phyloP scores from a whole-genome alignment of 345 rosid genomes.

The Eucalyptus globulus region DNA sequence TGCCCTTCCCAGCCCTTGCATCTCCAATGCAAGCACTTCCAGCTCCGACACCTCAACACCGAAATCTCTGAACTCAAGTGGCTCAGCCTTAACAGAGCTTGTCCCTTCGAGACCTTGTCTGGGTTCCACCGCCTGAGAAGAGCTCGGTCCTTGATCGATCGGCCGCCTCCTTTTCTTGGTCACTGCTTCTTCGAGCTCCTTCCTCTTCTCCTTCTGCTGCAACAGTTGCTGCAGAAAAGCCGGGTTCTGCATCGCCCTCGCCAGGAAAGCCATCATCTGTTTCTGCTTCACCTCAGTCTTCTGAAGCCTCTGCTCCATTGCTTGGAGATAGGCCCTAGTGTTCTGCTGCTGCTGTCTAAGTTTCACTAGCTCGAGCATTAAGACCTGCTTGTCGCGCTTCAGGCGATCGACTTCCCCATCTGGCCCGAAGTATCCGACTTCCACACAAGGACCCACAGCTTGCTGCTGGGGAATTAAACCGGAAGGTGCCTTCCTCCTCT shows the following conservation, averaged over 20 bases:
- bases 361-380: conserved; percentile 57
- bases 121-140: background rate
- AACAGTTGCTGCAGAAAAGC: conserved; percentile 46
- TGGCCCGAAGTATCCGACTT: conserved; percentile 31
- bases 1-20: conserved; percentile 46
- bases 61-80: conserved; percentile 23
- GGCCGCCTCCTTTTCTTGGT: conserved; percentile 43
- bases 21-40: conserved; percentile 78
- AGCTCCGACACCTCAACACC: conserved; percentile 52
- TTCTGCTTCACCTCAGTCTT: conserved; percentile 72
- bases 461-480: conserved; percentile 20
- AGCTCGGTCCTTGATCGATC: conserved; percentile 14
- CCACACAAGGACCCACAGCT: conserved; percentile 30
- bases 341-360: conserved; percentile 65
- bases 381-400: conserved; percentile 46
- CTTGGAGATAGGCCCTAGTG: conserved; percentile 40
- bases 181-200: conserved; percentile 46
- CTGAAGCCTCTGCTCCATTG: conserved; percentile 56
- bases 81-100: conserved; percentile 33
- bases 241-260: conserved; percentile 59
- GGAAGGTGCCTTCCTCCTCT: conserved; percentile 50
- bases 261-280: conserved; percentile 83
- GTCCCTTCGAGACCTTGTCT: background rate
- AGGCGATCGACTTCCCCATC: conserved; percentile 39
- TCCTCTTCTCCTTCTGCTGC: conserved; percentile 41